These are phyloP conservation scores for Niveomyces coronatus DNA, from an alignment of 2,329 filamentous ascomycete species.

Conservation along the genomic window DNA sequence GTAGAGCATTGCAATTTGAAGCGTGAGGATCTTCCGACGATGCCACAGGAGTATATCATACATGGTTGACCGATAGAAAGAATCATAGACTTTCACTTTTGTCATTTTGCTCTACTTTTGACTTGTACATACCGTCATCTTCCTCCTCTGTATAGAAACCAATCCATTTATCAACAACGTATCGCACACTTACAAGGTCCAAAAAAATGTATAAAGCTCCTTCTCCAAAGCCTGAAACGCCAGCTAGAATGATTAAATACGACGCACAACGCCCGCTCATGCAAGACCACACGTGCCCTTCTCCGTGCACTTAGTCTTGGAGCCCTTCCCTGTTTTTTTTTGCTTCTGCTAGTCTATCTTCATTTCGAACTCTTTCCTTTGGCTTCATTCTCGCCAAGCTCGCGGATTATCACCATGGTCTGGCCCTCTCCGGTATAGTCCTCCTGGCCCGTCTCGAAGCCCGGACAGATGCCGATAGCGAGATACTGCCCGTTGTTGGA, in stretches of 20 bases:
- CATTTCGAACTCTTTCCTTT: constrained; percentile 71
- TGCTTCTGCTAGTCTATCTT: constrained; percentile 10
- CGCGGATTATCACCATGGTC: constrained; percentile 69
- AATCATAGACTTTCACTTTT: background rate
- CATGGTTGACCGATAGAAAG: no score
- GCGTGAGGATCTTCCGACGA: no score
- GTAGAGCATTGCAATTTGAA: no score
- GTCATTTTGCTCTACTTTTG: background rate
- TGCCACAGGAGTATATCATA: no score
- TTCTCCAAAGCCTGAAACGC: constrained; percentile 10
- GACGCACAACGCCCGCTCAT: constrained; percentile 1
- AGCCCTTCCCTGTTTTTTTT: no score
- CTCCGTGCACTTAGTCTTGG: no score
- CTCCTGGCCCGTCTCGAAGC: constrained; percentile 80
- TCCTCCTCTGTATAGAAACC: no score
- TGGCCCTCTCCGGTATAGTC: constrained; percentile 63
- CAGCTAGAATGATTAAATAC: constrained; percentile 9
- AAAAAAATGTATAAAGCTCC: constrained; percentile 4
- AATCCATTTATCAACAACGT: no score
- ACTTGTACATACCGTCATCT: no score
- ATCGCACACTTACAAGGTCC: no score
- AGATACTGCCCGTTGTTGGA: constrained; percentile 66
- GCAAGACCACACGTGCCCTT: background rate
- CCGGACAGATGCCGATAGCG: constrained; percentile 72
- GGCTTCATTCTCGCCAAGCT: constrained; percentile 79